Evolutionary conservation across 106 monocot species (phyloP).

Genomic region (Dactylorhiza incarnata): DNA sequence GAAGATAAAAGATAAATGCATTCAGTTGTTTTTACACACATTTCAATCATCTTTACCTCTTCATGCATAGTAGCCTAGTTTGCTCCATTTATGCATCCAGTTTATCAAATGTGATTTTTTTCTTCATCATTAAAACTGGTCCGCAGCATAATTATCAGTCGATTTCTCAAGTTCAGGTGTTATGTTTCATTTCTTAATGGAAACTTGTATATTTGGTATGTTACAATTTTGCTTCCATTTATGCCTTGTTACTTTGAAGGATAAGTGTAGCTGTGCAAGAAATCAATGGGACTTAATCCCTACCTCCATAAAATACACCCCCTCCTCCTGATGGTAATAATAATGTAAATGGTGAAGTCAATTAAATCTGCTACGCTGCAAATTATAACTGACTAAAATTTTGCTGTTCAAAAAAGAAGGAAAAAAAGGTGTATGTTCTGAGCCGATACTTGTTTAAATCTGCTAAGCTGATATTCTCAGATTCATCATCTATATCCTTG

Average conservation of each 20-base stretch:
- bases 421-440: too few species aligned
- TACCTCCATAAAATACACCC: not conserved
- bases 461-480: too few species aligned
- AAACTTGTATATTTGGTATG: too few species aligned
- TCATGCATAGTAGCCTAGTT: not conserved
- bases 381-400: constrained; percentile 61
- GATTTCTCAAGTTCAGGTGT: not conserved
- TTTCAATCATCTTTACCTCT: too few species aligned
- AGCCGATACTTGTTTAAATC: too few species aligned
- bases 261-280: constrained; percentile 93
- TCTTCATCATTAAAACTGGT: constrained; percentile 39
- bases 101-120: not conserved
- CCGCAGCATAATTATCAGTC: constrained; percentile 16
- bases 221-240: too few species aligned
- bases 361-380: constrained; percentile 96
- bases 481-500: too few species aligned
- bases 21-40: not conserved
- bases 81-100: not conserved
- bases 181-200: not conserved
- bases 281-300: not conserved
- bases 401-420: too few species aligned
- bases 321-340: too few species aligned
- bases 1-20: not conserved
- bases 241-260: constrained; percentile 96
- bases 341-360: too few species aligned